phyloP scores from a whole-genome alignment of 208 protist species.

The Trypanosoma boissoni region DNA sequence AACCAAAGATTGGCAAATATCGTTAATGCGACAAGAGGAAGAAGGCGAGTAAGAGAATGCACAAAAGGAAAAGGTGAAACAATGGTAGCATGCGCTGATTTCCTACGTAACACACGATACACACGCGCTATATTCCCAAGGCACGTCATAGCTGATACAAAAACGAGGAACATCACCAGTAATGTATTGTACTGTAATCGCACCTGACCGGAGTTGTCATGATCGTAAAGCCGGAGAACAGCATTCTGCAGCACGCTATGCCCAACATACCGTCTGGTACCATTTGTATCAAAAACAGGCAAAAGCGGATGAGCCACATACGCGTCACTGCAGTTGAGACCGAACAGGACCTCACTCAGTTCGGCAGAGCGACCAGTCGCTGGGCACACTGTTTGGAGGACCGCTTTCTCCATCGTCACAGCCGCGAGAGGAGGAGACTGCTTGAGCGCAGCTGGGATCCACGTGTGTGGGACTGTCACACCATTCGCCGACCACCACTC shows the following conservation, averaged over 20 bases:
- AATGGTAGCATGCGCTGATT: slow-evolving; percentile 1
- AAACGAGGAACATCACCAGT: slow-evolving; percentile 37
- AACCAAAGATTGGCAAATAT: slow-evolving; percentile 60
- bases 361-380: background rate
- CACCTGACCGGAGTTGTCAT: slow-evolving; percentile 24
- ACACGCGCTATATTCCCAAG: slow-evolving; percentile 67
- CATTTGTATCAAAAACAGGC: slow-evolving; percentile 23
- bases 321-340: slow-evolving; percentile 44
- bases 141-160: slow-evolving; percentile 37
- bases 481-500: slow-evolving; percentile 68
- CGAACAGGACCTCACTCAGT: slow-evolving; percentile 34
- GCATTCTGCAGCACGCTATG: slow-evolving; percentile 47
- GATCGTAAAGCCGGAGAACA: slow-evolving; percentile 56
- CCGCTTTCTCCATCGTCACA: slow-evolving; percentile 28
- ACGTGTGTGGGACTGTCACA: slow-evolving; percentile 37
- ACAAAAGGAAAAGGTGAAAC: slow-evolving; percentile 32
- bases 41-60: slow-evolving; percentile 55
- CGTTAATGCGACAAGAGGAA: slow-evolving; percentile 51
- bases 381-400: slow-evolving; percentile 42
- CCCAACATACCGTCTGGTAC: slow-evolving; percentile 32
- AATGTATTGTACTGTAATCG: slow-evolving; percentile 73
- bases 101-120: slow-evolving; percentile 38
- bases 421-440: slow-evolving; percentile 53
- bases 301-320: slow-evolving; percentile 37
- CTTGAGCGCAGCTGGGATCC: slow-evolving; percentile 43